Conservation (phyloP, 164 flowering plant species). For the Kalanchoe fedtschenkoi region DNA sequence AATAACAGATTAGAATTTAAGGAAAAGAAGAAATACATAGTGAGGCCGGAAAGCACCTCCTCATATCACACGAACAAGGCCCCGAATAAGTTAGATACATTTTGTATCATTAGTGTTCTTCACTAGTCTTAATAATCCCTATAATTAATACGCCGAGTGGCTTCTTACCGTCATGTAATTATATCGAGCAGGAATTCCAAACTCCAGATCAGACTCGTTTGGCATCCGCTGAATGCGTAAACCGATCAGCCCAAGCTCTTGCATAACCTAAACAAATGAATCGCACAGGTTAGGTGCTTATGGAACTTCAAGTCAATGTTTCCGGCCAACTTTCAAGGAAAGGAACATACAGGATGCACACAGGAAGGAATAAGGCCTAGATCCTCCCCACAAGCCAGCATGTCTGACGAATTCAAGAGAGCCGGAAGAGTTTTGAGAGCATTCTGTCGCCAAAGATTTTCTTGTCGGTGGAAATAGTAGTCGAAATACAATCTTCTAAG, state of each 20-base stretch:
- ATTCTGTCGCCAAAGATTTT: conserved; percentile 78
- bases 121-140: no score
- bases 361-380: conserved; percentile 93
- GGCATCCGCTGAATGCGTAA: conserved; percentile 99
- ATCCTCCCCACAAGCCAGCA: conserved; percentile 99
- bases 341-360: conserved; percentile 81
- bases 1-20: background rate
- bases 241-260: conserved; percentile 87
- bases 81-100: no score
- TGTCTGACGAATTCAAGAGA: conserved; percentile 88
- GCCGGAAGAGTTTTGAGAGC: conserved; percentile 90
- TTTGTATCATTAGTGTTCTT: no score
- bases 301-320: background rate
- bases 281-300: background rate
- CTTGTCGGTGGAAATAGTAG: conserved; percentile 93
- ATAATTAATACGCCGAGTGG: background rate
- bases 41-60: no score
- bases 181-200: conserved; percentile 91
- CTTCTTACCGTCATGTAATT: conserved; percentile 81
- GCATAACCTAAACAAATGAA: conserved; percentile 66
- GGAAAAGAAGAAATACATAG: no score
- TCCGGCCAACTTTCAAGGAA: background rate
- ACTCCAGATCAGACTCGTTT: conserved; percentile 73
- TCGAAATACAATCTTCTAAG: conserved; percentile 76
- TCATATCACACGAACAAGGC: background rate